Evolutionary conservation across 2,329 filamentous ascomycete species (phyloP), one percentile per base, ranked within the genome.

Genomic region (Aureobasidium sp.): DNA sequence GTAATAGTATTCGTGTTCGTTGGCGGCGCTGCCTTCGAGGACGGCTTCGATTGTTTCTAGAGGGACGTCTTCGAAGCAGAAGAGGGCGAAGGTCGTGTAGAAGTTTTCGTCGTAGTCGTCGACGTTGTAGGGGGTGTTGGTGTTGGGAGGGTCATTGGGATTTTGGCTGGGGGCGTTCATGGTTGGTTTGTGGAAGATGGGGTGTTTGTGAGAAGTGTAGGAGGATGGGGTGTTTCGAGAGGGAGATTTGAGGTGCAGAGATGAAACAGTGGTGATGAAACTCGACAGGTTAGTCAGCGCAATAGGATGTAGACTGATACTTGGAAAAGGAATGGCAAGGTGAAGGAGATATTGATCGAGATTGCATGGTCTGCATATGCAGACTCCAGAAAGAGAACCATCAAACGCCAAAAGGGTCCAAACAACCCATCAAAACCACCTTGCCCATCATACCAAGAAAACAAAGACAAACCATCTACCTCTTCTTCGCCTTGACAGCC

Each of bases 401-500:
- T 20, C 20, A 44, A 25, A 44, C 41, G 1, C 41, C 41, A 25
- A 2, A 25, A 25, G 5, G 20, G n/a, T 42, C 41, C 8, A 22
- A 22, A 12, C 2, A 42, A 22, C n/a, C 11, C 15, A 39, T 17
- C 39, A 22, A 42, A 14, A 7, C 39, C 39, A 41, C 12, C 6
- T 8, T n/a, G 22, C 7, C 3, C 8, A 20, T 4, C 11, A n/a
- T 3, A 42, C 22, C 22, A 29, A 34, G 22, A 17, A 15, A 17
- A 31, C 11, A 8, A 11, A n/a, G 15, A 27, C 6, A 31, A n/a
- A 20, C 17, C 39, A 4, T 27, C 20, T 36, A 70, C 67, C 70
- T 67, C 66, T 64, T 70, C 68, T 62, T 69, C 63, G 71, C 88
- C 64, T 81, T 81, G 67, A 96, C 80, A 39, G 87, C 76, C 27